Conservation (phyloP, 345 rosid species). For the Rhodamnia argentea region DNA sequence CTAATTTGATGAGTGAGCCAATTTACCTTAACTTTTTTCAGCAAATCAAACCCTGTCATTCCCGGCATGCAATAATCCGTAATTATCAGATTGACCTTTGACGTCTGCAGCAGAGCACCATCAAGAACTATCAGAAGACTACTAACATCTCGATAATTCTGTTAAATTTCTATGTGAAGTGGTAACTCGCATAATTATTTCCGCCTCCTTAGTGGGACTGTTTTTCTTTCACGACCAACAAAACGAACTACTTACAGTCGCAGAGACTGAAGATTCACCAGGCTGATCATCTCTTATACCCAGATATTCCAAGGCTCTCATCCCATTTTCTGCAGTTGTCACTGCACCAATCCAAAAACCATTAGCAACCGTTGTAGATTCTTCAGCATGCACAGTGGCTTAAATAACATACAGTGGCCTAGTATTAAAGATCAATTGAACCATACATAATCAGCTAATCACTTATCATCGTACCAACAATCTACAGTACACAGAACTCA, state of each 20-base stretch:
- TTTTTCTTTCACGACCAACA: neutral
- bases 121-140: neutral
- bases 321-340: slow-evolving; percentile 70
- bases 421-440: neutral
- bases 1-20: neutral
- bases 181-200: neutral
- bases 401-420: neutral
- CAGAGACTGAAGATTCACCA: neutral
- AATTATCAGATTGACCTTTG: slow-evolving; percentile 62
- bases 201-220: neutral
- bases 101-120: slow-evolving; percentile 20
- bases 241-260: neutral
- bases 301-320: slow-evolving; percentile 62
- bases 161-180: neutral
- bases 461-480: neutral
- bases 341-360: slow-evolving; percentile 27
- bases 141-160: neutral
- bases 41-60: slow-evolving; percentile 83
- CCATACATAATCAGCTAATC: neutral
- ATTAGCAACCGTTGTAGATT: neutral
- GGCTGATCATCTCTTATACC: slow-evolving; percentile 40
- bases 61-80: slow-evolving; percentile 96
- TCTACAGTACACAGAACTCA: neutral
- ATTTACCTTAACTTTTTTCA: slow-evolving; percentile 67
- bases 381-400: neutral